Evolutionary conservation across 345 rosid genomes (phyloP).

Genomic region (Gossypium raimondii): DNA sequence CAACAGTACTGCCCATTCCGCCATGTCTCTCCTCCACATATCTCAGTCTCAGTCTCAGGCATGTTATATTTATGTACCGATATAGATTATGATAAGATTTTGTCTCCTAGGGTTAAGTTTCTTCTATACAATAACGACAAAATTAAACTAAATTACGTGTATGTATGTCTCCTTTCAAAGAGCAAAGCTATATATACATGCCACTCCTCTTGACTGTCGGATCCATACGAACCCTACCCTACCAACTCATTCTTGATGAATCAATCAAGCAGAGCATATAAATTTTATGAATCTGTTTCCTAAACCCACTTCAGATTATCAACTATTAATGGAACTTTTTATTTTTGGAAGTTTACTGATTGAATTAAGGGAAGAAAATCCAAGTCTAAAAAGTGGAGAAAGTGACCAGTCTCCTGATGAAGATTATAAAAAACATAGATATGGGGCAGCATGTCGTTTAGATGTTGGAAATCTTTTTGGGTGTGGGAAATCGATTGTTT

Average conservation of each 20-base stretch:
- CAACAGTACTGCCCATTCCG: not conserved
- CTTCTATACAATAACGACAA: not conserved
- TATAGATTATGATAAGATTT: constrained; percentile 13
- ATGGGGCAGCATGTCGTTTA: not conserved
- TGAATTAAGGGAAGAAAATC: not conserved
- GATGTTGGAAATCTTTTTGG: constrained; percentile 7
- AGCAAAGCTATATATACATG: no score
- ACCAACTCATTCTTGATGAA: no score
- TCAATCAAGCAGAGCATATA: no score
- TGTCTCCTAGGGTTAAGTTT: not conserved
- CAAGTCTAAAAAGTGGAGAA: not conserved
- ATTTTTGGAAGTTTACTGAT: not conserved
- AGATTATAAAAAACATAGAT: not conserved
- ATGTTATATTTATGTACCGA: not conserved
- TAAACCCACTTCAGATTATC: not conserved
- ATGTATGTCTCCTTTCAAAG: not conserved
- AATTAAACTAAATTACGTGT: not conserved
- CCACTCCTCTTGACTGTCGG: not conserved
- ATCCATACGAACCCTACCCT: not conserved
- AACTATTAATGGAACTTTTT: not conserved
- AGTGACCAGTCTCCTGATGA: not conserved
- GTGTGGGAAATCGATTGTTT: not conserved
- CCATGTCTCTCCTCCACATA: not conserved
- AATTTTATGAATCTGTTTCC: no score
- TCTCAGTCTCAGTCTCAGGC: not conserved